These are phyloP conservation scores for Trichoderma semiorbis DNA, from an alignment of 2,329 filamentous ascomycete genomes.

Conservation along the genomic window DNA sequence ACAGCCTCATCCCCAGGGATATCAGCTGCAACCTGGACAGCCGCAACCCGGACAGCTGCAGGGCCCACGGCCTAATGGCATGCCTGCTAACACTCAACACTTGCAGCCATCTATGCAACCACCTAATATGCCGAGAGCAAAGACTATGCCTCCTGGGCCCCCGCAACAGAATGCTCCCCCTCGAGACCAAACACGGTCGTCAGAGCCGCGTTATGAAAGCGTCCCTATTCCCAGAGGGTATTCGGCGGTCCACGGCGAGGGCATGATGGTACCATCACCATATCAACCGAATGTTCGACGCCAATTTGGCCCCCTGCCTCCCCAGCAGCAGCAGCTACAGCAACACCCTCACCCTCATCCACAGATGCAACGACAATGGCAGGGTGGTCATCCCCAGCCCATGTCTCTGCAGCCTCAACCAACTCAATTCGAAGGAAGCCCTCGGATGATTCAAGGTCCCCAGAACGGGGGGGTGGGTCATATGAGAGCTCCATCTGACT, in stretches of 20 bases:
- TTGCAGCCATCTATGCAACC: neutral
- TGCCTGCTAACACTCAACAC: neutral
- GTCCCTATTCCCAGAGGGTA: constrained; percentile 40
- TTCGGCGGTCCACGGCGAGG: constrained; percentile 36
- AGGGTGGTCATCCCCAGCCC: neutral
- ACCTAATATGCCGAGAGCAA: neutral
- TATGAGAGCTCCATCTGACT: constrained; percentile 1
- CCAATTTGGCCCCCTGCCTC: constrained; percentile 8
- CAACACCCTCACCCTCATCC: neutral
- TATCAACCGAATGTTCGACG: constrained; percentile 25
- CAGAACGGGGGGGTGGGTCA: neutral
- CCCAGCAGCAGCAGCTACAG: neutral
- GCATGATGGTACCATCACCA: constrained; percentile 28
- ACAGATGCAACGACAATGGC: neutral
- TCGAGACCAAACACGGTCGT: neutral
- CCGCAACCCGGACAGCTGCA: constrained; percentile 23
- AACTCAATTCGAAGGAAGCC: neutral
- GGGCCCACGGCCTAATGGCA: neutral
- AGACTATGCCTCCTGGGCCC: neutral
- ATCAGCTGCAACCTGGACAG: constrained; percentile 23
- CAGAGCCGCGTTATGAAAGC: constrained; percentile 35
- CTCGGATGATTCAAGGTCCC: neutral
- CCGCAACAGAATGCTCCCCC: neutral
- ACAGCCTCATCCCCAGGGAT: constrained; percentile 10
- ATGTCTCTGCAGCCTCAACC: neutral